A percentile compares a stretch with the other conserved stretches of the same genome.
Conservation (phyloP, 2,329 filamentous ascomycete genomes). For the Bipolaris sorokiniana region DNA sequence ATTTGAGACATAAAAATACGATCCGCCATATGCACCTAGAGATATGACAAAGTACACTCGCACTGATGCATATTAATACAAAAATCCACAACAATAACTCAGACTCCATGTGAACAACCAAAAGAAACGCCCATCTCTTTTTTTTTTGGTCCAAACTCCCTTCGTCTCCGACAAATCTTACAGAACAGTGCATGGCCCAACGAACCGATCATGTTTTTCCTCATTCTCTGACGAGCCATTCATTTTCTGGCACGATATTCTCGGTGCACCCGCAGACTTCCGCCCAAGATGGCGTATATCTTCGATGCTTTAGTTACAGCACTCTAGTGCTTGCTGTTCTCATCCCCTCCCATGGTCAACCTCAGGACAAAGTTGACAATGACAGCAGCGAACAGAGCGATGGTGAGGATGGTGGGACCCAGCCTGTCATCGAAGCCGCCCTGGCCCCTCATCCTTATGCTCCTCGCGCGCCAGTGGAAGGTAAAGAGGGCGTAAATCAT, state of each 20-base stretch:
- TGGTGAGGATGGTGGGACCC: constrained; percentile 86
- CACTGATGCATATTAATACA: constrained; percentile 4
- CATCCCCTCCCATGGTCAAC: constrained; percentile 34
- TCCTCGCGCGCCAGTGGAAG: constrained; percentile 96
- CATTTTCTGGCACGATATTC: background rate
- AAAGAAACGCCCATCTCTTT: constrained; percentile 5
- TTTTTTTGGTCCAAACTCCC: background rate
- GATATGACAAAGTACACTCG: background rate
- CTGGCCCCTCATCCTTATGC: constrained; percentile 87
- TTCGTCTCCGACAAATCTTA: background rate
- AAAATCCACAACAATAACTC: background rate
- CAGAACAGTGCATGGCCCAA: background rate
- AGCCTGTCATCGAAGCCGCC: constrained; percentile 96
- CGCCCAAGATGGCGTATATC: background rate
- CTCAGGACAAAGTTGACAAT: constrained; percentile 89
- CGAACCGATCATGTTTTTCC: background rate
- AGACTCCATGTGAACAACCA: background rate
- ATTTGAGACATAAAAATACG: background rate
- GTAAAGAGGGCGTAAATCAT: constrained; percentile 96
- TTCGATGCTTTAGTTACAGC: background rate
- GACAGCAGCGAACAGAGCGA: constrained; percentile 86
- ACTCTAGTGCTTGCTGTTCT: constrained; percentile 15
- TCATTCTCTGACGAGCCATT: background rate
- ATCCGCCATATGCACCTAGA: background rate
- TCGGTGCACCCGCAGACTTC: background rate